Percentiles rank a stretch among this genome's conserved stretches.
Conservation (phyloP, 345 rosid species). For the Populus deltoides region DNA sequence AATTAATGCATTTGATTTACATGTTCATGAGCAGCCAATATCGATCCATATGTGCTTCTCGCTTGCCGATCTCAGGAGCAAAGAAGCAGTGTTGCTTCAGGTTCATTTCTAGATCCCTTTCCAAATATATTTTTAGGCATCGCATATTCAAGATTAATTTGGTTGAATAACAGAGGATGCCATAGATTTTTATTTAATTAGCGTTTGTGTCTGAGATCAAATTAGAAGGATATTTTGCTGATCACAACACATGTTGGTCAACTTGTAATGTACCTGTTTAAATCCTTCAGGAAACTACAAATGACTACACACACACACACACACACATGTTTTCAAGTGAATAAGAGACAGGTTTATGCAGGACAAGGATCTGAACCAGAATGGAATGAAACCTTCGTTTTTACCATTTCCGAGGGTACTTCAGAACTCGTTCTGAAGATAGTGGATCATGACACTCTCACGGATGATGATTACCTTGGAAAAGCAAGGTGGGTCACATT, state of each 20-base stretch:
- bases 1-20: not conserved
- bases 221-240: no score
- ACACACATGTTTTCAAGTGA: no score
- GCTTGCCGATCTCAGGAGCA: conserved; percentile 70
- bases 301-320: no score
- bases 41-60: conserved; percentile 69
- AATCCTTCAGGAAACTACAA: no score
- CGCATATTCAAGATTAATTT: not conserved
- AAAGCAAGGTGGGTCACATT: conserved; percentile 26
- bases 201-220: no score
- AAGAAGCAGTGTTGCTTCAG: conserved; percentile 69
- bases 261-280: no score
- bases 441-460: conserved; percentile 24
- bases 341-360: conserved; percentile 19
- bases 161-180: no score
- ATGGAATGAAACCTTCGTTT: conserved; percentile 39
- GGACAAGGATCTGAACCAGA: conserved; percentile 38
- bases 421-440: conserved; percentile 26
- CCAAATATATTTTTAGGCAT: no score
- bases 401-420: conserved; percentile 20
- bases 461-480: conserved; percentile 31
- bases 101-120: conserved; percentile 23
- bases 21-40: conserved; percentile 35
- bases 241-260: no score
- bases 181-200: not conserved